Conservation (phyloP, 2,329 filamentous ascomycete species). For the Fusarium sp. region DNA sequence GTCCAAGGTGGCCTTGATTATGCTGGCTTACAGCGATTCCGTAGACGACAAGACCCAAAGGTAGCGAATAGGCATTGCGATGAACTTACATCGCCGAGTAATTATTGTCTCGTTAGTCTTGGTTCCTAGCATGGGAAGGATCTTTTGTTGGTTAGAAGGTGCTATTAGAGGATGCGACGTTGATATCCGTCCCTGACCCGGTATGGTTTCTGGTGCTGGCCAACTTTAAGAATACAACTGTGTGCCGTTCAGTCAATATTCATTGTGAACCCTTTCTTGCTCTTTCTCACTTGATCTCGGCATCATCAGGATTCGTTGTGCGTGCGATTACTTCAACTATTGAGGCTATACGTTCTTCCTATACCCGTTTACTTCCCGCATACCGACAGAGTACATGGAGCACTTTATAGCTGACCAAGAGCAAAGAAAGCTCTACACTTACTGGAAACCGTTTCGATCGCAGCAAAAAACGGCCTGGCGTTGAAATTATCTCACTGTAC, state of each 20-base stretch:
- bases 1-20: constrained; percentile 17
- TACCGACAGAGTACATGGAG: constrained; percentile 34
- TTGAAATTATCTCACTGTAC: constrained; percentile 1
- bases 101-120: constrained; percentile 32
- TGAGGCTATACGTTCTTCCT: not conserved
- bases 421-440: constrained; percentile 16
- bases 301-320: not conserved
- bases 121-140: constrained; percentile 20
- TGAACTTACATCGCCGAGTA: not conserved
- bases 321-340: not conserved
- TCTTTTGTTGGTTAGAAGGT: constrained; percentile 29
- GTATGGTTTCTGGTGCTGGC: constrained; percentile 10
- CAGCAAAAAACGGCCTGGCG: constrained; percentile 12
- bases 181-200: constrained; percentile 6
- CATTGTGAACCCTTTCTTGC: constrained; percentile 9
- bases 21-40: constrained; percentile 22
- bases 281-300: not conserved
- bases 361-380: not conserved
- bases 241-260: constrained; percentile 6
- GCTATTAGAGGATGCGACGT: constrained; percentile 22
- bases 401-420: constrained; percentile 7
- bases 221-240: constrained; percentile 38
- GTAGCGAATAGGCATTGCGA: constrained; percentile 34
- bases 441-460: constrained; percentile 12
- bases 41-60: constrained; percentile 28